phyloP scores from a whole-genome alignment of 1,139 yeast species.

The Saccharomyces hybrid region DNA sequence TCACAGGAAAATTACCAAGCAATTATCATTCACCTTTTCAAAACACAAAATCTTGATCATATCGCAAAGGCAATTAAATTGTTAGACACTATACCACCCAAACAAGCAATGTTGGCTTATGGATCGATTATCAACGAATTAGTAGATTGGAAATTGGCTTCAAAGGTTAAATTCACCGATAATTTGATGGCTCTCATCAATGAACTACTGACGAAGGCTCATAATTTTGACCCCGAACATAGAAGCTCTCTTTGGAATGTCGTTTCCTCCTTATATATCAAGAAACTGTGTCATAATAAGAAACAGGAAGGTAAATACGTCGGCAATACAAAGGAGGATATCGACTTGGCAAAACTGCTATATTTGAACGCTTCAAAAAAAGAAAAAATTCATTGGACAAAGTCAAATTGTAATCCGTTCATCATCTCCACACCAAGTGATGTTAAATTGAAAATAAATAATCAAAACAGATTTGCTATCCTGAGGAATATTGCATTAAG shows the following conservation, averaged over 20 bases:
- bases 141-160: constrained; percentile 12
- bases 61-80: constrained; percentile 18
- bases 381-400: not conserved
- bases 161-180: not conserved
- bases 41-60: constrained; percentile 10
- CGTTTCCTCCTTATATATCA: constrained; percentile 20
- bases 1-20: constrained; percentile 19
- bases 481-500: constrained; percentile 20
- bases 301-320: not conserved
- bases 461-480: constrained; percentile 16
- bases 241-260: constrained; percentile 18
- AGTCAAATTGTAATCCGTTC: constrained; percentile 19
- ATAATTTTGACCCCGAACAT: constrained; percentile 19
- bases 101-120: constrained; percentile 14
- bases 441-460: constrained; percentile 16
- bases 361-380: constrained; percentile 8
- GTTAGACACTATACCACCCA: constrained; percentile 13
- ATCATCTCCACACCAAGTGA: constrained; percentile 12
- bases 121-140: constrained; percentile 17
- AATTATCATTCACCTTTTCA: constrained; percentile 16
- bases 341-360: constrained; percentile 17
- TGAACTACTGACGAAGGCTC: constrained; percentile 17
- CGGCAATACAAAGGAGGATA: not conserved
- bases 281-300: constrained; percentile 6
- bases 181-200: constrained; percentile 11